These are phyloP conservation scores for Amoeboaphelidium protococcarum DNA, from an alignment of 371 early-diverging fungal species.

Conservation along the genomic window DNA sequence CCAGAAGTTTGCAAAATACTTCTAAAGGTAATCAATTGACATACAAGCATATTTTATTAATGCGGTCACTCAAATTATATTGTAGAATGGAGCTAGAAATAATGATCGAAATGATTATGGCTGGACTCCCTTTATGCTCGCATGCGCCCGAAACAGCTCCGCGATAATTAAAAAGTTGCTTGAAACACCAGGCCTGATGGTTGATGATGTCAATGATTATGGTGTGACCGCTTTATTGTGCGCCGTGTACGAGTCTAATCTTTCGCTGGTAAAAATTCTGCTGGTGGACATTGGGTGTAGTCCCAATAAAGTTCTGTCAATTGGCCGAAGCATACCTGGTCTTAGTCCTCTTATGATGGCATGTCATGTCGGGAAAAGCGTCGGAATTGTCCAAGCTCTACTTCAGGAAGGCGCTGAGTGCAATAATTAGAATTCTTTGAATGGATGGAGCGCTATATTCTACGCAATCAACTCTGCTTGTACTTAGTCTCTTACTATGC, in stretches of 20 bases:
- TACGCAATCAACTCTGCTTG: neutral
- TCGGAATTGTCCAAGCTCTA: neutral
- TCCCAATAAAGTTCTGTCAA: neutral
- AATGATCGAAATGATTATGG: neutral
- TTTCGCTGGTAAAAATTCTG: neutral
- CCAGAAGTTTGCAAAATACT: neutral
- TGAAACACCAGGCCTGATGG: neutral
- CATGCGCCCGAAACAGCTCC: neutral
- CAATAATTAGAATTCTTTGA: neutral
- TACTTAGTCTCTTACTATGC: no score
- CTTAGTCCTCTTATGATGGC: neutral
- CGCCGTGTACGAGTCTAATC: neutral
- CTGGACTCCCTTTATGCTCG: neutral
- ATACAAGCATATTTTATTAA: no score
- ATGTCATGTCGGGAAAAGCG: neutral
- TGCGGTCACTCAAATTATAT: no score
- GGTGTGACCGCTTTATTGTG: neutral
- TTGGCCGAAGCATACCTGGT: neutral
- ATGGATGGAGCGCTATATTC: neutral
- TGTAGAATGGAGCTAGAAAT: neutral
- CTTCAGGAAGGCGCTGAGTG: neutral
- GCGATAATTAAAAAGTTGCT: neutral
- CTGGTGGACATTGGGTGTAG: neutral
- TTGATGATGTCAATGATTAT: neutral
- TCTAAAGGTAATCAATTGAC: no score